Evolutionary conservation across 306 rosid genomes (phyloP), one percentile per base, ranked within the genome.

Genomic region (Pterocarpus macrocarpus): DNA sequence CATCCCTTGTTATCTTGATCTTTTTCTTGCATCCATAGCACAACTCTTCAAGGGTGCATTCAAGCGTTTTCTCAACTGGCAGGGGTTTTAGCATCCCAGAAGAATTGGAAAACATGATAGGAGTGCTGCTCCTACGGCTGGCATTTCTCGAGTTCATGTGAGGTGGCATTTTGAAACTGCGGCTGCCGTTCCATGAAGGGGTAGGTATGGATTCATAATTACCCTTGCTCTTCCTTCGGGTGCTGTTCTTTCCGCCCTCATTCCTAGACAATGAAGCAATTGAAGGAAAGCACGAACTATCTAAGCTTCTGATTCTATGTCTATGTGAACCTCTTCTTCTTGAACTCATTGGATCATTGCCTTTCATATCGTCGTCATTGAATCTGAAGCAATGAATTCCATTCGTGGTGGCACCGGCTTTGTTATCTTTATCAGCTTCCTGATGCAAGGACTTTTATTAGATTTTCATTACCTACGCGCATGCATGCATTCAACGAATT

Each of bases 11-110:
- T 86, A 92, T 79, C 85, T 62, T 93, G 85, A 93, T 68, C 38
- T 86, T 85, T 90, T 88, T 96, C 56, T 59, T 78, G 94, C 98
- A 89, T 52, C 98, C 99, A 68, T 79, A 90, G 72, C 93, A 92
- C 80, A 96, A 78, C 61, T 96, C 98, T 85, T 96, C 94, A 4
- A 96, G 91, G 36, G 97, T 86, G 86, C 99, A 96, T 56, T 92
- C 90, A 2, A 96, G 91, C 32, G 61, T 87, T 78, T 78, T 92
- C 90, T 90, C 92, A 12, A 92, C 75, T 11, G 97, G 80, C 5
- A 90, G 87, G 1, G 91, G 90, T 81, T 92, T 96, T 33, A 93
- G 36, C 90, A 80, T 41, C 32, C 98, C 98, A 35, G 94, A 89
- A 3, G 98, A 95, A 78, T 84, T 92, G 8, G 99, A 95, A 81